Percentiles rank a stretch among this genome's conserved stretches.
Conservation (phyloP, 1,284 basidiomycete species). For the Boletus smithii region DNA sequence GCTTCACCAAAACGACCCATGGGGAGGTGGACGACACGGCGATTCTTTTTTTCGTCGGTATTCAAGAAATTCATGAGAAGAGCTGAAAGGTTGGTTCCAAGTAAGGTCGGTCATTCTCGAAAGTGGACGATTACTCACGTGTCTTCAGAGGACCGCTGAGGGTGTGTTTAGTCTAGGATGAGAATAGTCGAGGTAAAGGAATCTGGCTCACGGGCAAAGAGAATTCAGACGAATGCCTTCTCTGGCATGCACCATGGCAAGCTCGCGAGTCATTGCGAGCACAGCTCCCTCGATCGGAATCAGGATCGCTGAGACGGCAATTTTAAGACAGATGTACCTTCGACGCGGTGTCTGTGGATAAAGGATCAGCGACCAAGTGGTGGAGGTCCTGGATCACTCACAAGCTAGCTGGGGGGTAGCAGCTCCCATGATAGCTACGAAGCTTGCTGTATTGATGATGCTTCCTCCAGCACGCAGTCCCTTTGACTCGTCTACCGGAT, state of each 20-base stretch:
- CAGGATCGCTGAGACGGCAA: slow-evolving; percentile 3
- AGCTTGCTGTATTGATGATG: slow-evolving; percentile 97
- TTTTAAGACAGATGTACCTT: slow-evolving; percentile 48
- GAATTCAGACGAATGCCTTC: slow-evolving; percentile 96
- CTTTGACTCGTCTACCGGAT: slow-evolving; percentile 77
- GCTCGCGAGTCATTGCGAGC: slow-evolving; percentile 95
- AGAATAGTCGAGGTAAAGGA: slow-evolving; percentile 3
- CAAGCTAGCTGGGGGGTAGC: slow-evolving; percentile 96
- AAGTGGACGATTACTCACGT: slow-evolving; percentile 47
- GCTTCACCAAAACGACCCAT: slow-evolving; percentile 98
- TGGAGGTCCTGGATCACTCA: slow-evolving; percentile 38
- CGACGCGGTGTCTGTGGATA: slow-evolving; percentile 72
- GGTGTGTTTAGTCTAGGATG: slow-evolving; percentile 5
- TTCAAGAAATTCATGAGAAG: slow-evolving; percentile 97
- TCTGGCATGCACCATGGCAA: slow-evolving; percentile 95
- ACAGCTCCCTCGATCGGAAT: slow-evolving; percentile 74
- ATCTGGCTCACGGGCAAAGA: slow-evolving; percentile 80
- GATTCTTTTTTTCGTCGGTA: slow-evolving; percentile 93
- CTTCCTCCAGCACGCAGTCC: slow-evolving; percentile 83
- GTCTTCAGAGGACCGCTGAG: slow-evolving; percentile 86
- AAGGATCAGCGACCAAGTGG: slow-evolving; percentile 3
- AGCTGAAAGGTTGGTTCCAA: slow-evolving; percentile 42
- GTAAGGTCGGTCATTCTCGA: neutral
- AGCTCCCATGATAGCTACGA: slow-evolving; percentile 90
- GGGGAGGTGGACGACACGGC: slow-evolving; percentile 87